Evolutionary conservation across 106 monocot species (phyloP).

Genomic region (Platanthera zijinensis): DNA sequence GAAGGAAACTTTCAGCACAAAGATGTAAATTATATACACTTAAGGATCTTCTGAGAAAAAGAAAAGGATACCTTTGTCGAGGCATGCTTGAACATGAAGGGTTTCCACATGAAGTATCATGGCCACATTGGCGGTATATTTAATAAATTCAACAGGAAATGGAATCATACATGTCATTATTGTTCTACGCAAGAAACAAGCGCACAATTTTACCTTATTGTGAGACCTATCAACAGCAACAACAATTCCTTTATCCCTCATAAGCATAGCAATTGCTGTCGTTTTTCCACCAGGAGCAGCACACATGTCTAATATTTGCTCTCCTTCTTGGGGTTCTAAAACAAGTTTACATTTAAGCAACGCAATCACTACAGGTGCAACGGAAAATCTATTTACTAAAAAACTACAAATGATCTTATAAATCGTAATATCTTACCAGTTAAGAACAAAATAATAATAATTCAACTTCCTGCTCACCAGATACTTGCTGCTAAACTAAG

Average conservation of each 20-base stretch:
- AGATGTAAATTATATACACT: neutral
- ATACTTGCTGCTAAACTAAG: neutral
- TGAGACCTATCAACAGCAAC: conserved; percentile 94
- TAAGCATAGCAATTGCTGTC: conserved; percentile 95
- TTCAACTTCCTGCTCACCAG: neutral
- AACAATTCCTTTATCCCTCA: conserved; percentile 84
- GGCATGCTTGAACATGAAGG: neutral
- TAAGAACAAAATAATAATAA: no score
- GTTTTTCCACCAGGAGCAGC: conserved; percentile 99
- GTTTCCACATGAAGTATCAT: neutral
- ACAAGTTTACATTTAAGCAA: conserved; percentile 4
- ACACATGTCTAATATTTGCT: conserved; percentile 96
- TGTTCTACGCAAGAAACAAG: neutral
- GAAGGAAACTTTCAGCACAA: no score
- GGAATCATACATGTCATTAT: neutral
- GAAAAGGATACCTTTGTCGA: neutral
- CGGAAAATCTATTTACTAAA: conserved; percentile 1
- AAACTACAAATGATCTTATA: neutral
- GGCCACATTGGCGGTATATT: neutral
- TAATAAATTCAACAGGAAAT: neutral
- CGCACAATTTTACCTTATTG: conserved; percentile 56
- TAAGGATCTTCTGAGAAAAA: neutral
- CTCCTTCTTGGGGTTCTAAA: conserved; percentile 87
- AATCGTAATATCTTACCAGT: neutral
- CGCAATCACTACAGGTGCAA: neutral